Evolutionary conservation across 495 filamentous ascomycete genomes (phyloP), one percentile per base, ranked within the genome.

Genomic region (Platismatia glauca): DNA sequence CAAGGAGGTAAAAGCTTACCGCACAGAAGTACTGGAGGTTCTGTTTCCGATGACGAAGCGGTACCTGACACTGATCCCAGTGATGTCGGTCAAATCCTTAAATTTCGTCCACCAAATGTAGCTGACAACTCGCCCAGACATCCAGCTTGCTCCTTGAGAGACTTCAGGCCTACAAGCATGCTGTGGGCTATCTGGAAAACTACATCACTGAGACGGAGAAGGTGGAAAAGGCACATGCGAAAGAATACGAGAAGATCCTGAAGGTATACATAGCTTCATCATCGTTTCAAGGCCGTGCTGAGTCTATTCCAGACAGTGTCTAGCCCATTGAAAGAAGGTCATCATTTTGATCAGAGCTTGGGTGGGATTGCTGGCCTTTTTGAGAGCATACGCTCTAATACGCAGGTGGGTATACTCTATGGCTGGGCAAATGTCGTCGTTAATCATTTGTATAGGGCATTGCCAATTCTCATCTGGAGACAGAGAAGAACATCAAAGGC

Each of bases 161-260:
- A 60, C 80, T 97, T 60, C 85, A 85, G 66, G 95, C 95, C 39
- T 98, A 90, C 89, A 98, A 97, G 71, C 95, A 98, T 72, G 89
- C 90, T 64, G 88, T 90, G 59, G 88, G 77, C 59, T 92, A 96
- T 71, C 76, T 98, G 34, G 91, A 97, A 73, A 89, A 92, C 57
- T 98, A 97, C 71, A 81, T 98, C 64, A 73, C 76, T 44, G 84
- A 86, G 15, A 89, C 88, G 29, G 90, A 95, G 71, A 96, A 91
- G 78, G 76, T 89, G 44, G 83, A 96, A 66, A 89, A 85, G 73
- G 81, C 82, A 18, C 85, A 95, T 64, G 85, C 89, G 35, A 97
- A 97, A 79, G 94, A 97, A 71, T 94, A 95, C 68, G 91, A 97
- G 80, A 93, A 88, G 75, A 85, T 96, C 33, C 74, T 97, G 67